Conservation (phyloP, 371 early-diverging fungal genomes). For the Mortierella sp. region DNA sequence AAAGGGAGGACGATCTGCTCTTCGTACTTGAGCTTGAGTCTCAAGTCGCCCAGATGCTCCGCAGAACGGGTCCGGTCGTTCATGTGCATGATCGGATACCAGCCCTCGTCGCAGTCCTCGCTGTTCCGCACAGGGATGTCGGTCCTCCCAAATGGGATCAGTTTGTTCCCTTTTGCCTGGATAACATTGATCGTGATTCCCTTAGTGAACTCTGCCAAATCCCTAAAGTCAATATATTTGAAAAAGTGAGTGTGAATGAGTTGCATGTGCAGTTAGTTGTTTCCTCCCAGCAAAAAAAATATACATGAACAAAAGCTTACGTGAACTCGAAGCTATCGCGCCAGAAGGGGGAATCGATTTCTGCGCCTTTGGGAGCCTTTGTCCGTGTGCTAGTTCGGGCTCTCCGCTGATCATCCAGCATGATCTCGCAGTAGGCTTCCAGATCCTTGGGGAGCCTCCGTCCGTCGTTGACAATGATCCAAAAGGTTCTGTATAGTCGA, state of each 20-base stretch:
- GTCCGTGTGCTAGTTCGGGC: conserved; percentile 62
- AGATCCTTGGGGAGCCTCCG: conserved; percentile 59
- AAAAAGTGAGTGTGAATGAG: neutral
- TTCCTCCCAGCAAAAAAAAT: neutral
- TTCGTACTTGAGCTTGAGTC: conserved; percentile 69
- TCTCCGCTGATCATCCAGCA: conserved; percentile 67
- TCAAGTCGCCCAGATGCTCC: conserved; percentile 66
- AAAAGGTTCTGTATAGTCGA: conserved; percentile 65
- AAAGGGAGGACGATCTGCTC: conserved; percentile 68
- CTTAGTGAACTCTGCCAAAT: conserved; percentile 59
- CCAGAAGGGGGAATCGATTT: conserved; percentile 61
- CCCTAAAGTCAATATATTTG: conserved; percentile 37
- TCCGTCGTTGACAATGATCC: conserved; percentile 65
- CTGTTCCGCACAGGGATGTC: conserved; percentile 41
- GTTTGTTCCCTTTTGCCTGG: conserved; percentile 59
- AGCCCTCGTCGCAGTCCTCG: conserved; percentile 59
- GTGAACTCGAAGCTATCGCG: conserved; percentile 63
- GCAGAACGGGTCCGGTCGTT: conserved; percentile 47
- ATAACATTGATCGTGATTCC: conserved; percentile 65
- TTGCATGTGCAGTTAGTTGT: neutral
- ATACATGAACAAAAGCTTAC: conserved; percentile 30
- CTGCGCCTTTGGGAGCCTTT: conserved; percentile 30
- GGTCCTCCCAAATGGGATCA: conserved; percentile 57
- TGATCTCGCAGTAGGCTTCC: conserved; percentile 63
- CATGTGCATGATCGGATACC: conserved; percentile 64